Evolutionary conservation across 2,329 filamentous ascomycete species (phyloP).

Genomic region (Talaromyces sp.): DNA sequence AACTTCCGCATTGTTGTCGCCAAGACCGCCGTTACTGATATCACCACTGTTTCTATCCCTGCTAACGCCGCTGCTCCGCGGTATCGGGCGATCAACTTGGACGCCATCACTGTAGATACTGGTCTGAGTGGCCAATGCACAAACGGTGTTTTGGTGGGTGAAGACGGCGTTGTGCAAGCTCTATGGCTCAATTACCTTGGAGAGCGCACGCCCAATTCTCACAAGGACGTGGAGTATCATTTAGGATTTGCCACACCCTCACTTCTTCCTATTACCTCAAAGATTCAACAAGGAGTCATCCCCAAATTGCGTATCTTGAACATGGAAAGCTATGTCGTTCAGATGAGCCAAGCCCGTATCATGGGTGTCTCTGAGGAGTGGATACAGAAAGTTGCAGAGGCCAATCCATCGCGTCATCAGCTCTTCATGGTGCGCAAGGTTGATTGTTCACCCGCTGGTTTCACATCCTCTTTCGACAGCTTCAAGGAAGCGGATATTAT

Average conservation of each 20-base stretch:
- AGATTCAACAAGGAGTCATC: slow-evolving; percentile 77
- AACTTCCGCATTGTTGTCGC: slow-evolving; percentile 92
- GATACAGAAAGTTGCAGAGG: slow-evolving; percentile 86
- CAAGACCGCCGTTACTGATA: slow-evolving; percentile 93
- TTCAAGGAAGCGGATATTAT: slow-evolving; percentile 91
- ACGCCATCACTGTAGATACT: slow-evolving; percentile 96
- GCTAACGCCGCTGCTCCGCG: slow-evolving; percentile 88
- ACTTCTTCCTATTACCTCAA: slow-evolving; percentile 81
- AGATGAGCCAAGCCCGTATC: slow-evolving; percentile 94
- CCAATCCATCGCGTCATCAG: slow-evolving; percentile 91
- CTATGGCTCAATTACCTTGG: slow-evolving; percentile 97
- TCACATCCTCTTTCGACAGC: slow-evolving; percentile 55
- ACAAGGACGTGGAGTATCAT: slow-evolving; percentile 95
- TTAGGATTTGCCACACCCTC: slow-evolving; percentile 88
- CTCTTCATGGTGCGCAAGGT: slow-evolving; percentile 98
- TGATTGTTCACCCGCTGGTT: slow-evolving; percentile 58
- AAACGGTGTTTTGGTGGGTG: slow-evolving; percentile 85
- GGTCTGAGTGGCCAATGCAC: slow-evolving; percentile 88
- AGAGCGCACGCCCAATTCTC: slow-evolving; percentile 75
- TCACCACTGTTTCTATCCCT: slow-evolving; percentile 94
- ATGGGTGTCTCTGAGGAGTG: slow-evolving; percentile 97
- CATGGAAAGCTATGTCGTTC: slow-evolving; percentile 90
- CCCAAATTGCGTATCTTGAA: slow-evolving; percentile 89
- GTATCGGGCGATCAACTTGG: slow-evolving; percentile 92
- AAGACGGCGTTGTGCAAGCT: slow-evolving; percentile 90